Percentiles rank a stretch among this genome's conserved stretches.
Conservation (phyloP, 805 yeast species). For the Wickerhamiella siamensis region DNA sequence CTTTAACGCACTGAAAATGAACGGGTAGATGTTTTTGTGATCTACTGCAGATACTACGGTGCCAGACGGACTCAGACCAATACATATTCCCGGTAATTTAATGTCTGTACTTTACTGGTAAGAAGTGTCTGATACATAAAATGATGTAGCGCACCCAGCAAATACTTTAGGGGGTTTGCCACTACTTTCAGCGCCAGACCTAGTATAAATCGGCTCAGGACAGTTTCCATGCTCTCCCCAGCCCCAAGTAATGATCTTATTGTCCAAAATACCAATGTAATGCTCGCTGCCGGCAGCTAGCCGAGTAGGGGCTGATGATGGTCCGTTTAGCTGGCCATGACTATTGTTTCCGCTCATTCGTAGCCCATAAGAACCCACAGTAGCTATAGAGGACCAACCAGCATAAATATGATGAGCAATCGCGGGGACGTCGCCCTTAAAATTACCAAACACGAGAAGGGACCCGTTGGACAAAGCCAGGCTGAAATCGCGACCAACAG, state of each 20-base stretch:
- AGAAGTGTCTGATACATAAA: conserved; percentile 20
- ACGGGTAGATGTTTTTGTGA: not conserved
- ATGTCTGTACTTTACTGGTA: conserved; percentile 15
- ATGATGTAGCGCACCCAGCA: conserved; percentile 25
- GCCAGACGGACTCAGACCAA: conserved; percentile 17
- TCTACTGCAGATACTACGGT: conserved; percentile 12
- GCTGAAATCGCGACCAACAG: conserved; percentile 49
- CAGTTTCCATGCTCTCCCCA: conserved; percentile 99
- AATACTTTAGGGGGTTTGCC: too few relatives aligned
- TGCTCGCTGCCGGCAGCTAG: conserved; percentile 74
- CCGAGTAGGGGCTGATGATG: conserved; percentile 5
- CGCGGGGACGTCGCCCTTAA: not conserved
- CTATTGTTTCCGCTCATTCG: conserved; percentile 67
- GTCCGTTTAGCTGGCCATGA: conserved; percentile 46
- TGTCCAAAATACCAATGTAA: conserved; percentile 34
- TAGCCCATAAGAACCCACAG: too few relatives aligned
- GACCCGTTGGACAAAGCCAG: conserved; percentile 19
- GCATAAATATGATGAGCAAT: conserved; percentile 24
- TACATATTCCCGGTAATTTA: conserved; percentile 19
- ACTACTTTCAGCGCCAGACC: not conserved
- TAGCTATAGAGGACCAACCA: conserved; percentile 16
- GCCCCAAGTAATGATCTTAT: conserved; percentile 65
- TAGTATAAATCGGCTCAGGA: conserved; percentile 30
- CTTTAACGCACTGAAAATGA: not conserved
- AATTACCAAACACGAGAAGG: conserved; percentile 25